These are phyloP conservation scores for Peterozyma xylosa DNA, from an alignment of 805 yeast genomes.

Conservation along the genomic window DNA sequence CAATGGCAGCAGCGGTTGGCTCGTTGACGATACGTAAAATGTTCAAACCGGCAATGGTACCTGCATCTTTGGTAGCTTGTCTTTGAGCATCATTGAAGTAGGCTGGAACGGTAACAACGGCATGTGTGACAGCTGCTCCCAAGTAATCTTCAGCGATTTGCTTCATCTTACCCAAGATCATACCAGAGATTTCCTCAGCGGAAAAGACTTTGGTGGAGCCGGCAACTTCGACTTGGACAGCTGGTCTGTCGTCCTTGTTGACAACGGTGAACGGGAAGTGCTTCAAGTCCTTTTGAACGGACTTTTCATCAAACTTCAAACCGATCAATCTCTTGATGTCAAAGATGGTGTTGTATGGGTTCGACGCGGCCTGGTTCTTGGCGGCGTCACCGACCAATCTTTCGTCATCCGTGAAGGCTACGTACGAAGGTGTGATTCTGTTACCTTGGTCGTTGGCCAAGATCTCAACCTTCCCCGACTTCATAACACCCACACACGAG, in stretches of 20 bases:
- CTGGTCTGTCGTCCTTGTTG: slow-evolving; percentile 79
- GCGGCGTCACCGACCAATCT: slow-evolving; percentile 97
- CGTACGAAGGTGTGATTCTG: slow-evolving; percentile 96
- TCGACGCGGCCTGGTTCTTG: slow-evolving; percentile 97
- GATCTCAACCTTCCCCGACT: slow-evolving; percentile 86
- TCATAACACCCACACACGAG: slow-evolving; percentile 90
- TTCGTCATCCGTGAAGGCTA: slow-evolving; percentile 93
- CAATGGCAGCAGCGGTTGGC: slow-evolving; percentile 97
- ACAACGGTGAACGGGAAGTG: slow-evolving; percentile 85
- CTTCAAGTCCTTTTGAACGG: slow-evolving; percentile 71
- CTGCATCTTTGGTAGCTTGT: slow-evolving; percentile 92
- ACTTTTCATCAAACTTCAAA: slow-evolving; percentile 70
- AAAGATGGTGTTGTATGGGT: slow-evolving; percentile 88
- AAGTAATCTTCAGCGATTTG: slow-evolving; percentile 86
- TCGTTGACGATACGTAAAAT: slow-evolving; percentile 86
- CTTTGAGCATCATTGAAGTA: slow-evolving; percentile 92
- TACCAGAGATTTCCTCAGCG: slow-evolving; percentile 92
- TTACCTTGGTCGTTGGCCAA: slow-evolving; percentile 98
- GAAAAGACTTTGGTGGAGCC: slow-evolving; percentile 84
- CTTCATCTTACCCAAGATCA: slow-evolving; percentile 89
- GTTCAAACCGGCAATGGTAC: slow-evolving; percentile 84
- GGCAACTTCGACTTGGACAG: slow-evolving; percentile 78
- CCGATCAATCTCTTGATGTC: slow-evolving; percentile 96
- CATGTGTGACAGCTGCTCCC: slow-evolving; percentile 79
- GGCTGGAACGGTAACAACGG: slow-evolving; percentile 91